phyloP scores from a whole-genome alignment of 495 filamentous ascomycete genomes.

The Neurospora sp. region DNA sequence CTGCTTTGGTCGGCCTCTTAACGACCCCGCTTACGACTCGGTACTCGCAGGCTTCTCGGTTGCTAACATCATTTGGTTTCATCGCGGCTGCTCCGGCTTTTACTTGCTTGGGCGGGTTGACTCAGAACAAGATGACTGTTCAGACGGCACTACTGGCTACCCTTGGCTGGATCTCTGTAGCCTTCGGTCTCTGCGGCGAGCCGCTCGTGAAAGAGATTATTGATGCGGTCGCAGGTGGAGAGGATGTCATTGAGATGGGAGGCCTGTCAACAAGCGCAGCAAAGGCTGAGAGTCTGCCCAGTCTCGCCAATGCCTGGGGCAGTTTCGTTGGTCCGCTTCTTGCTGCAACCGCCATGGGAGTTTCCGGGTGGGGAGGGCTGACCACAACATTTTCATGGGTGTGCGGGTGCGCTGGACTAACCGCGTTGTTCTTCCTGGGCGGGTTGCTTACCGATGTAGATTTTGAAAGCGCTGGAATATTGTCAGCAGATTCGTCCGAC shows the following conservation, averaged over 20 bases:
- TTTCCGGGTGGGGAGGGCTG: conserved; percentile 16
- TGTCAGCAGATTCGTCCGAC: neutral
- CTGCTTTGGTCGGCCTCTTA: conserved; percentile 12
- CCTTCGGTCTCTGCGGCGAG: conserved; percentile 15
- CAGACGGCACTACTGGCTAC: conserved; percentile 5
- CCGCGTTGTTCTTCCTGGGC: conserved; percentile 15
- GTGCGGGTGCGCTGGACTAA: conserved; percentile 7
- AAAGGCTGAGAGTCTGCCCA: conserved; percentile 11
- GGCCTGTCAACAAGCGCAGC: conserved; percentile 4
- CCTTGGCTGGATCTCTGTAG: conserved; percentile 15
- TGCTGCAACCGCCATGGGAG: conserved; percentile 9
- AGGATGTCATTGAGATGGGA: neutral
- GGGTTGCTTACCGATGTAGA: conserved; percentile 16
- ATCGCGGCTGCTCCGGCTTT: conserved; percentile 13
- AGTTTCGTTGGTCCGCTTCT: conserved; percentile 18
- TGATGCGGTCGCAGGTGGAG: neutral
- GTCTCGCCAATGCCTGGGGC: conserved; percentile 19
- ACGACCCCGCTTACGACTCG: conserved; percentile 7
- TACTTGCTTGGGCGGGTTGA: conserved; percentile 6
- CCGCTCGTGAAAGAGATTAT: conserved; percentile 16
- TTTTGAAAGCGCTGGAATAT: neutral
- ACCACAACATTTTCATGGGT: conserved; percentile 7
- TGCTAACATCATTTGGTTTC: conserved; percentile 14
- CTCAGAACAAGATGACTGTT: neutral
- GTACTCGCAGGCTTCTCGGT: conserved; percentile 12